Evolutionary conservation across 345 rosid genomes (phyloP), one percentile per base, ranked within the genome.

Genomic region (Gossypium mustelinum): DNA sequence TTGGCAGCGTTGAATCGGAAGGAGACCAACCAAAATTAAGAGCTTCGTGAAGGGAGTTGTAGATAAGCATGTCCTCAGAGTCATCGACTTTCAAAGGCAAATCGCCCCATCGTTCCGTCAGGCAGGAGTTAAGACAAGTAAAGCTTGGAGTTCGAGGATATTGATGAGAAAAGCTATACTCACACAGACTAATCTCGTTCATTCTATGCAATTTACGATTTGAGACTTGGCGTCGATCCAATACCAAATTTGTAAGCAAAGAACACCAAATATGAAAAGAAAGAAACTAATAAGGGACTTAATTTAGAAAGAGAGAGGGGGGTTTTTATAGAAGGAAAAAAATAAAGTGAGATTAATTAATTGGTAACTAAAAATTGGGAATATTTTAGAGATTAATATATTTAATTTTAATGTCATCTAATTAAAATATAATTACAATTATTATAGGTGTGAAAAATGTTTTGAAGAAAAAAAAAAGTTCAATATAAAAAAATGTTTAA

Each of bases 21-120:
- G 92, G 92, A 50, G 81, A 81, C 94, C 92, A 87, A 1, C 94
- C 90, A 18, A 67, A 79, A 58, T 76, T 59, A 58, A 88, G 73
- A 55, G 92, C 90, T 47, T 86, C 92, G n/a, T 74, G 76, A 80
- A 90, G 89, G 81, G 81, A 80, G 70, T 80, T 77, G 84, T 79
- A 85, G 45, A 88, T 84, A 70, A 90, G 55, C 88, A 85, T 88
- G 76, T 88, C 90, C 44, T 88, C 86, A 8, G 86, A 81, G 77
- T 90, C 89, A 70, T 87, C 80, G 12, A 83, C 83, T 79, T 78
- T 73, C 34, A 87, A 75, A 0, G 91, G 90, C 76, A 89, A 77
- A 66, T 86, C 91, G 7, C 92, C 94, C 94, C 94, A 89, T 45
- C 79, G 77, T 44, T 86, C 88, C 14, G 88, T 81, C 20, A 87